phyloP scores from a whole-genome alignment of 805 yeast species.

The Vanderwaltozyma verrucispora region DNA sequence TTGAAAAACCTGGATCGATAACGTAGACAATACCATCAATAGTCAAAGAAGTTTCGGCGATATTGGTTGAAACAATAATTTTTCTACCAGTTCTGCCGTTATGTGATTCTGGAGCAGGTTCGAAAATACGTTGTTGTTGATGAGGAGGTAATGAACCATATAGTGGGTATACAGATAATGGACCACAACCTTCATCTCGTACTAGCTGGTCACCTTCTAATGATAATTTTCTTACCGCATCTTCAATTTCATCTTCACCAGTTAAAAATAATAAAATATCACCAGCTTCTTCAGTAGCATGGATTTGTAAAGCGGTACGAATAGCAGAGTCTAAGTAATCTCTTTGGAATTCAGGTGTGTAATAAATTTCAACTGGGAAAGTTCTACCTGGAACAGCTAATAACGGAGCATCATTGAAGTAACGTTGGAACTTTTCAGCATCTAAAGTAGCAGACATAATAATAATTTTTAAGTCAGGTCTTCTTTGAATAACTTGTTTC shows the following conservation, averaged over 20 bases:
- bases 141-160: constrained; percentile 96
- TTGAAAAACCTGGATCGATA: constrained; percentile 94
- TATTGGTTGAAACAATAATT: constrained; percentile 84
- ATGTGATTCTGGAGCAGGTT: constrained; percentile 68
- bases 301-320: constrained; percentile 90
- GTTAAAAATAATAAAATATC: constrained; percentile 80
- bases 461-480: constrained; percentile 70
- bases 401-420: constrained; percentile 86
- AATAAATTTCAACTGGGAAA: constrained; percentile 91
- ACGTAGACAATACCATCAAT: constrained; percentile 97
- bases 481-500: constrained; percentile 69
- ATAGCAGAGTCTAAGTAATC: constrained; percentile 93
- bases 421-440: constrained; percentile 88
- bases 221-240: constrained; percentile 81
- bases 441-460: constrained; percentile 98
- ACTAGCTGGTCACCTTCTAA: constrained; percentile 82
- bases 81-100: constrained; percentile 93
- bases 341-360: constrained; percentile 93
- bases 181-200: constrained; percentile 87
- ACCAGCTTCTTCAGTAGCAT: constrained; percentile 92
- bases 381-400: constrained; percentile 98
- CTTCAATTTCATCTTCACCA: constrained; percentile 98
- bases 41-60: constrained; percentile 96
- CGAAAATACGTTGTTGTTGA: constrained; percentile 89
- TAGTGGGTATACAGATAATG: constrained; percentile 78